Evolutionary conservation across 1,139 yeast genomes (phyloP), one percentile per base, ranked within the genome.

Genomic region (Lodderomyces elongisporus): DNA sequence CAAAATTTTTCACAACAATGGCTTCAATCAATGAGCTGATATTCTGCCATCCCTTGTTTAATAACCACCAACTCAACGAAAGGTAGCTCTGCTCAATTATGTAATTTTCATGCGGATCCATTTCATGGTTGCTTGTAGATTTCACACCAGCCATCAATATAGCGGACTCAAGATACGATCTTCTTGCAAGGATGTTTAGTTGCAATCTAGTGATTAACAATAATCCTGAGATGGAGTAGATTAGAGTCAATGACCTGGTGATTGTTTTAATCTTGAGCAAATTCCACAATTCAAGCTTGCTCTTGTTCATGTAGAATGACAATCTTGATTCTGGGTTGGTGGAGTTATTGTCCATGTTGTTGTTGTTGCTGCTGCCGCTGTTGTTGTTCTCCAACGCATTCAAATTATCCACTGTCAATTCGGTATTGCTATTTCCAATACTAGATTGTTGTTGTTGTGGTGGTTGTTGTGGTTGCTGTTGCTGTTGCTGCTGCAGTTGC

Each of bases 21-120:
- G 58, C 55, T 48, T 77, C 77, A 22, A 87, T 74, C 24, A 70
- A 57, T 31, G 69, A 63, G 31, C 76, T 70, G 33, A 83, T 60
- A 31, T 67, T 65, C 25, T 65, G 52, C 91, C 93, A 87, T 1
- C 97, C 97, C 45, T 79, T 75, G 56, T 91, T 88, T 38, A 91
- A 66, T 33, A 91, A 60, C 96, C 96, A 91, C 96, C 97, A 91
- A 45, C 89, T 79, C 43, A 87, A 74, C 2, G 95, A 83, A 39
- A 91, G 67, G 53, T 85, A 91, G 37, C 88, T 82, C 49, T 91
- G 89, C 53, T 87, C 95, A 33, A 81, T 74, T 25, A 70, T 58
- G 46, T 72, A 74, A 34, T 69, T 71, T 22, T 60, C 60, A 27
- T 54, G 51, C 13, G 48, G 52, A 35, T 46, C 54, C 14, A 48